Conservation (phyloP, 164 flowering plant genomes). For the Paratinospora sagittata region DNA sequence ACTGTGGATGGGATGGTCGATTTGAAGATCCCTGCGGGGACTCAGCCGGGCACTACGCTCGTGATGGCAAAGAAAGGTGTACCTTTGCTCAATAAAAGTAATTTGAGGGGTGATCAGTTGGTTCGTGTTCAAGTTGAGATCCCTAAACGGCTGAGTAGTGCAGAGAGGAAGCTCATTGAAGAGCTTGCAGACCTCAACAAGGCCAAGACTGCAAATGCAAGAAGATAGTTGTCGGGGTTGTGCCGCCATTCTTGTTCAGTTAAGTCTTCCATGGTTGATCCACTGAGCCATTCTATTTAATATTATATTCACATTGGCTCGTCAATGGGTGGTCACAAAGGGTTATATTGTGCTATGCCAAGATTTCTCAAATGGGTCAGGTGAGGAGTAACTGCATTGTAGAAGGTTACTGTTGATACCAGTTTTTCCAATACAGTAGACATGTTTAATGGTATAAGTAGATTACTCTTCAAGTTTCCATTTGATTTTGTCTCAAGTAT, state of each 20-base stretch:
- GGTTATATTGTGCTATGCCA: neutral
- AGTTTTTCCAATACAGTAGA: neutral
- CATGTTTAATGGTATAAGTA: neutral
- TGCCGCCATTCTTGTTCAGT: neutral
- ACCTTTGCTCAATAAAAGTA: slow-evolving; percentile 58
- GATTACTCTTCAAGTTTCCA: neutral
- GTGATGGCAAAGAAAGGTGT: slow-evolving; percentile 95
- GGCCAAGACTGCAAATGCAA: slow-evolving; percentile 49
- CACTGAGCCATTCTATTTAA: neutral
- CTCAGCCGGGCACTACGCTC: slow-evolving; percentile 81
- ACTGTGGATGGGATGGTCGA: slow-evolving; percentile 93
- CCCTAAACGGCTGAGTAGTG: slow-evolving; percentile 68
- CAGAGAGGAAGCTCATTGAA: slow-evolving; percentile 82
- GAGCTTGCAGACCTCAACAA: slow-evolving; percentile 70
- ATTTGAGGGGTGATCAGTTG: slow-evolving; percentile 88
- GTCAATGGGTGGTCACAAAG: neutral
- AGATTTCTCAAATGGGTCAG: neutral
- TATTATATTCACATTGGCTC: neutral
- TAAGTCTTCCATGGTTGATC: neutral
- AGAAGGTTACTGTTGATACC: no score
- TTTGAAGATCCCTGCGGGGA: slow-evolving; percentile 81
- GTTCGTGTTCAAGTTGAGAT: slow-evolving; percentile 90
- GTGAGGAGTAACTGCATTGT: neutral
- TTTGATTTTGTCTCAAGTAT: neutral
- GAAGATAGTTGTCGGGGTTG: slow-evolving; percentile 23